Base-by-base conservation (phyloP, 176 grass and related monocot species). In the Triticum timopheevii region DNA sequence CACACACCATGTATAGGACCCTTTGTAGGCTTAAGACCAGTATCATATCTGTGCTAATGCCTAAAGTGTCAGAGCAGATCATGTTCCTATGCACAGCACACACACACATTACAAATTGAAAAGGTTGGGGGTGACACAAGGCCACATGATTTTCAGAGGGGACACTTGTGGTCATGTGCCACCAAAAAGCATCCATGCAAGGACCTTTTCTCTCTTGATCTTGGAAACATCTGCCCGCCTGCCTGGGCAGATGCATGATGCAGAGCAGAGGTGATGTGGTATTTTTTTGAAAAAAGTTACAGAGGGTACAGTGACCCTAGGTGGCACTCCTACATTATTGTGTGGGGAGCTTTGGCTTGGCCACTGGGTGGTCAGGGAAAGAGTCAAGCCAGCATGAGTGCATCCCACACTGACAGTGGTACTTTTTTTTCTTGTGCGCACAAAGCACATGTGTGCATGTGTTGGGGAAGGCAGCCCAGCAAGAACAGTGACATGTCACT, bases 101-200 rank as follows among this genome's bases (percentile, higher is more conserved):
- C 47, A 52, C 22, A 33, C 45, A 82, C 19, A 56, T n/a, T 33
- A 71, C 13, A 47, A 24, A 20, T 27, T 79, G 73, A 83, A 66
- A 78, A 83, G 23, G 25, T 79, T 54, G 50, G 50, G 50, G 13
- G 54, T 7, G 59, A 4, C 35, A 80, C 31, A 10, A 38, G 67
- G 17, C 82, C 84, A 79, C 80, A 80, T 84, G 85, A 84, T 91
- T 78, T 68, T 87, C 76, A 13, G 77, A 87, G 82, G 78, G 81
- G 85, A 87, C 85, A 83, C 80, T 83, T 82, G 86, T 78, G 73
- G 67, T 73, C 84, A 87, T 75, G 47, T 65, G 63, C 6, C 58
- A 72, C 64, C 71, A 31, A 63, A 61, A 69, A 65, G 56, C 80
- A 56, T 66, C 42, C 79, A 86, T 73, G 84, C 85, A 90, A 77